Conservation (phyloP, 1,139 yeast species). For the Nakaseomyces kungkrabaensis region DNA sequence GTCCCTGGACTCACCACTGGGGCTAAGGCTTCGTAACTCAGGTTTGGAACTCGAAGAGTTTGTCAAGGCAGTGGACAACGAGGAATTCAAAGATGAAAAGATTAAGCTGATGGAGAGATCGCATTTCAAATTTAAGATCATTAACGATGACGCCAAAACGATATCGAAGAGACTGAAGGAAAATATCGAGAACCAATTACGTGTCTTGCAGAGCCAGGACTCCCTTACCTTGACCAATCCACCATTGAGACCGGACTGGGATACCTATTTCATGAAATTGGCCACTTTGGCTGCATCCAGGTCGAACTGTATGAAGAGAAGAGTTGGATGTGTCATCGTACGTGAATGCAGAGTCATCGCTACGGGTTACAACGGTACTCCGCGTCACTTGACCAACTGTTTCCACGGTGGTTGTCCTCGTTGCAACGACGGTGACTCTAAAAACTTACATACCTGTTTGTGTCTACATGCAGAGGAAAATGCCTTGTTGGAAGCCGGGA, state of each 20-base stretch:
- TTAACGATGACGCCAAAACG: slow-evolving; percentile 5
- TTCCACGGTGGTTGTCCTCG: slow-evolving; percentile 92
- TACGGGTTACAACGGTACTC: slow-evolving; percentile 97
- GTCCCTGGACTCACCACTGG: slow-evolving; percentile 66
- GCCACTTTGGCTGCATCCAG: slow-evolving; percentile 90
- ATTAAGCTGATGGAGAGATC: slow-evolving; percentile 19
- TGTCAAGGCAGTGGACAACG: slow-evolving; percentile 10
- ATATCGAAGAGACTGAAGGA: slow-evolving; percentile 9
- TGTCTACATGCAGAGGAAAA: slow-evolving; percentile 97
- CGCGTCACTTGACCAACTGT: slow-evolving; percentile 77
- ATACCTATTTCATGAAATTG: slow-evolving; percentile 82
- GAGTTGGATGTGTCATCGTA: slow-evolving; percentile 93
- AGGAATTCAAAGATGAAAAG: slow-evolving; percentile 13
- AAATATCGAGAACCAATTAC: slow-evolving; percentile 11
- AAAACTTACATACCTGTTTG: slow-evolving; percentile 73
- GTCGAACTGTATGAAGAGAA: slow-evolving; percentile 91
- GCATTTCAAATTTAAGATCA: slow-evolving; percentile 16
- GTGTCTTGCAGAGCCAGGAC: slow-evolving; percentile 9
- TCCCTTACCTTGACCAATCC: slow-evolving; percentile 23
- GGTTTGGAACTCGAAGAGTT: slow-evolving; percentile 30
- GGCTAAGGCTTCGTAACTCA: slow-evolving; percentile 36
- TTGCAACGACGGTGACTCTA: slow-evolving; percentile 61
- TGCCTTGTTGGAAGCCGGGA: slow-evolving; percentile 87
- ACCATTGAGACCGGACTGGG: slow-evolving; percentile 90
- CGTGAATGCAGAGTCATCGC: slow-evolving; percentile 80